Conservation (phyloP, 306 rosid genomes). For the Gastrolobium bilobum region DNA sequence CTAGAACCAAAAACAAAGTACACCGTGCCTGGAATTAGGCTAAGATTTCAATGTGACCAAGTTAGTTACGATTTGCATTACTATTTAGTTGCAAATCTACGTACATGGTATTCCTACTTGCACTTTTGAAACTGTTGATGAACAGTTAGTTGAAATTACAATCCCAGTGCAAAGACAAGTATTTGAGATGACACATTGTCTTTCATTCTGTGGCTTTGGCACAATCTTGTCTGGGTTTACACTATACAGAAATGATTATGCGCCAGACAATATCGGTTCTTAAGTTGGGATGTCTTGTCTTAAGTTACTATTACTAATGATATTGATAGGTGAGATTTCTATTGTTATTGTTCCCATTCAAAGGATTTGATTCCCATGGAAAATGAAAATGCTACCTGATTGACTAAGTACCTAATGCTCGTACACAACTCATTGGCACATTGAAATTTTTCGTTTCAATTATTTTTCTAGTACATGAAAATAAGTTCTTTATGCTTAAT, state of each 20-base stretch:
- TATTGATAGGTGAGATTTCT: not conserved
- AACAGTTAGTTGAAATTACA: not conserved
- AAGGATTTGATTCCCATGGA: conserved; percentile 36
- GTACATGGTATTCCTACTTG: not conserved
- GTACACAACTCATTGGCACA: not conserved
- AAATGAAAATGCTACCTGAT: not conserved
- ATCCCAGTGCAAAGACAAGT: not conserved
- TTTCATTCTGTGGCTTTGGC: not conserved
- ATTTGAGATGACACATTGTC: not conserved
- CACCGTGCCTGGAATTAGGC: not conserved
- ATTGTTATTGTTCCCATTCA: not conserved
- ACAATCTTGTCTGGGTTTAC: not conserved
- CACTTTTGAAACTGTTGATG: not conserved
- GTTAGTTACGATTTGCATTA: not conserved
- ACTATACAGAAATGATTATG: conserved; percentile 13
- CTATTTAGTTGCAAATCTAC: not conserved
- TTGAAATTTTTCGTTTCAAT: not conserved
- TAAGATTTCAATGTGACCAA: not conserved
- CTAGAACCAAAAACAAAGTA: not conserved
- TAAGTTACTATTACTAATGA: conserved; percentile 7
- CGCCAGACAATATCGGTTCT: not conserved
- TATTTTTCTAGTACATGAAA: not conserved
- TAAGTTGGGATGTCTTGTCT: conserved; percentile 43
- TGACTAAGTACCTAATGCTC: not conserved
- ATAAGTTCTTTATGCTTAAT: conserved; percentile 6